Percentiles rank a stretch among this genome's conserved stretches.
phyloP scores from a whole-genome alignment of 116 monocot species.

The Phalaenopsis hybrid region DNA sequence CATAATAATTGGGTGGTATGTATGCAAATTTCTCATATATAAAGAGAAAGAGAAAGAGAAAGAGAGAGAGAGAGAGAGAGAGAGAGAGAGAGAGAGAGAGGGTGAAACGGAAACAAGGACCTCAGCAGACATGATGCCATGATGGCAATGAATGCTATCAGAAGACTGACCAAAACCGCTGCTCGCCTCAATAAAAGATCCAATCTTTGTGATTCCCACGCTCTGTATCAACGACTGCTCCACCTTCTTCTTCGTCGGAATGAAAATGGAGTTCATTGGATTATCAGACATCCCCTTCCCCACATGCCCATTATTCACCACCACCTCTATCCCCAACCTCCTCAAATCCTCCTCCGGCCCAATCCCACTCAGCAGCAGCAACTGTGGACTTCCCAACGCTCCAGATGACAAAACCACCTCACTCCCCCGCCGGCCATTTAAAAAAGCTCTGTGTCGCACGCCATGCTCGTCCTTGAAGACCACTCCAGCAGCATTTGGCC shows the following conservation, averaged over 20 bases:
- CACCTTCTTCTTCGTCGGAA: conserved; percentile 59
- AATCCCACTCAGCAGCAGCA: conserved; percentile 79
- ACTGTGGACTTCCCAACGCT: conserved; percentile 76
- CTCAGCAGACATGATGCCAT: conserved; percentile 97
- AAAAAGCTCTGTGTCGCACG: conserved; percentile 28
- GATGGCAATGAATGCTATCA: conserved; percentile 80
- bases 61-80: too few species aligned
- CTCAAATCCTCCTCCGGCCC: conserved; percentile 60
- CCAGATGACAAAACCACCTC: conserved; percentile 75
- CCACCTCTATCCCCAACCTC: conserved; percentile 39
- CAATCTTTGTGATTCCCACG: conserved; percentile 79
- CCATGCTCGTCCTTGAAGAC: conserved; percentile 76
- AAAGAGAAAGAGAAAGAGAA: too few species aligned
- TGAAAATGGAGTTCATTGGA: conserved; percentile 84
- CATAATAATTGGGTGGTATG: too few species aligned
- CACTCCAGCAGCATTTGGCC: conserved; percentile 55
- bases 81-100: too few species aligned
- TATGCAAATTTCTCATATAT: too few species aligned
- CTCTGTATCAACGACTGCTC: conserved; percentile 83
- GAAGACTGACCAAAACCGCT: conserved; percentile 84
- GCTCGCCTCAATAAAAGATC: conserved; percentile 88
- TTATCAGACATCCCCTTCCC: conserved; percentile 77
- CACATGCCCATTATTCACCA: conserved; percentile 49
- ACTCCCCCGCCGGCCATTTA: conserved; percentile 21
- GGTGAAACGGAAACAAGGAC: conserved; percentile 9